Conservation (phyloP, 805 yeast genomes). For the Isabelozyma gotoi region DNA sequence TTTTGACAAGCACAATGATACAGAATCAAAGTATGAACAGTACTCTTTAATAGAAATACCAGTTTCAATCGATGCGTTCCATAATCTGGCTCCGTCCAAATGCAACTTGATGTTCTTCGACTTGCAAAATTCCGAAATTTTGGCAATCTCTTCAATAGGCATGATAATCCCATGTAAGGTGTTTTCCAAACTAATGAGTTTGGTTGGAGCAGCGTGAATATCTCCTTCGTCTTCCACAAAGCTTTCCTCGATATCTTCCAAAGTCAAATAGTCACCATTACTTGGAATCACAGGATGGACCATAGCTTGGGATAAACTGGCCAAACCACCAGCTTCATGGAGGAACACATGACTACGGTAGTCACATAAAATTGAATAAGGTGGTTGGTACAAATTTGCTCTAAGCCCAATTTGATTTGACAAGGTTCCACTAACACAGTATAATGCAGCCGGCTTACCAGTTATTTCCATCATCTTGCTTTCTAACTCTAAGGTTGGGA, state of each 20-base stretch:
- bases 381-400: constrained; percentile 75
- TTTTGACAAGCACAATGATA: constrained; percentile 85
- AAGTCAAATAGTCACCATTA: constrained; percentile 73
- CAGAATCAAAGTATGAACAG: constrained; percentile 80
- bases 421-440: constrained; percentile 85
- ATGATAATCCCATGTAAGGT: constrained; percentile 80
- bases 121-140: constrained; percentile 70
- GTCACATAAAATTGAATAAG: constrained; percentile 84
- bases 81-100: constrained; percentile 93
- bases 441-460: constrained; percentile 80
- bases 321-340: constrained; percentile 90
- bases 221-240: constrained; percentile 74
- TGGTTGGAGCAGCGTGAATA: constrained; percentile 87
- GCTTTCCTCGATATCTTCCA: constrained; percentile 71
- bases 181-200: constrained; percentile 80
- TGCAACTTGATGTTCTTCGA: constrained; percentile 63
- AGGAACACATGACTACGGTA: constrained; percentile 79
- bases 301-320: constrained; percentile 89
- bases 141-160: constrained; percentile 75
- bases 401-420: constrained; percentile 86
- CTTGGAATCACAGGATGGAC: constrained; percentile 77
- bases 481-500: constrained; percentile 65
- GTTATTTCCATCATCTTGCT: constrained; percentile 61
- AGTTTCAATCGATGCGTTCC: constrained; percentile 83
- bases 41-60: constrained; percentile 68